Evolutionary conservation across 2,329 filamentous ascomycete species (phyloP).

Genomic region (Ceratocystis diversiconidia): DNA sequence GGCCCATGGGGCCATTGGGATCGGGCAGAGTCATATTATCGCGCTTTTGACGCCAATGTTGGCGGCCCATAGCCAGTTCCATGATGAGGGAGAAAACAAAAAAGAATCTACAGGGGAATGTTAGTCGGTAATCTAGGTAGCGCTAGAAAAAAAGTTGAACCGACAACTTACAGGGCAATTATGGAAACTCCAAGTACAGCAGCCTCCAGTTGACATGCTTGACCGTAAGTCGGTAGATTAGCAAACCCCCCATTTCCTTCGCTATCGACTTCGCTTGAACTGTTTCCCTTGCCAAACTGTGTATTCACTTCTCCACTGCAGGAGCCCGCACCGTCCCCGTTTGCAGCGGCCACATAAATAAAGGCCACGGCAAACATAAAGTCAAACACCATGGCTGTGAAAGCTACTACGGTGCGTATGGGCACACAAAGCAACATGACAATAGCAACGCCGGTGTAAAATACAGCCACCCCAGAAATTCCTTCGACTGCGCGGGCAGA

Average conservation of each 20-base stretch:
- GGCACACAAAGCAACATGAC: conserved; percentile 67
- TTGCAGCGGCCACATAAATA: conserved; percentile 67
- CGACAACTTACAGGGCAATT: conserved; percentile 48
- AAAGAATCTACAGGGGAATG: conserved; percentile 41
- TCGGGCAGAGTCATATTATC: conserved; percentile 36
- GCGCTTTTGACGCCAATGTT: conserved; percentile 61
- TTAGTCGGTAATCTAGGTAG: neutral
- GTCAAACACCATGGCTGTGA: conserved; percentile 62
- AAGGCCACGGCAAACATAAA: conserved; percentile 62
- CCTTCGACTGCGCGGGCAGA: conserved; percentile 63
- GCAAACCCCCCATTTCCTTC: conserved; percentile 30
- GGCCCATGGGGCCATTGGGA: conserved; percentile 13
- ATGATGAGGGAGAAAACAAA: conserved; percentile 59
- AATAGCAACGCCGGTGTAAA: conserved; percentile 62
- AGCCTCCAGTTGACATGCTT: conserved; percentile 60
- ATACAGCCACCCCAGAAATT: conserved; percentile 56
- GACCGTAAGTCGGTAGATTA: conserved; percentile 32
- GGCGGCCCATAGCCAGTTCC: conserved; percentile 52
- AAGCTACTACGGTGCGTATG: conserved; percentile 57
- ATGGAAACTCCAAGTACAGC: conserved; percentile 67
- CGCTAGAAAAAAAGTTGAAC: neutral
- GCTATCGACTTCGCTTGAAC: conserved; percentile 19
- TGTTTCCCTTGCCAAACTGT: conserved; percentile 50
- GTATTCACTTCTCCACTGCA: conserved; percentile 51
- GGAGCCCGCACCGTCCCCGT: conserved; percentile 49